These are phyloP conservation scores for Kitagawia praeruptora DNA, from an alignment of 129 eudicot genomes.

Conservation along the genomic window DNA sequence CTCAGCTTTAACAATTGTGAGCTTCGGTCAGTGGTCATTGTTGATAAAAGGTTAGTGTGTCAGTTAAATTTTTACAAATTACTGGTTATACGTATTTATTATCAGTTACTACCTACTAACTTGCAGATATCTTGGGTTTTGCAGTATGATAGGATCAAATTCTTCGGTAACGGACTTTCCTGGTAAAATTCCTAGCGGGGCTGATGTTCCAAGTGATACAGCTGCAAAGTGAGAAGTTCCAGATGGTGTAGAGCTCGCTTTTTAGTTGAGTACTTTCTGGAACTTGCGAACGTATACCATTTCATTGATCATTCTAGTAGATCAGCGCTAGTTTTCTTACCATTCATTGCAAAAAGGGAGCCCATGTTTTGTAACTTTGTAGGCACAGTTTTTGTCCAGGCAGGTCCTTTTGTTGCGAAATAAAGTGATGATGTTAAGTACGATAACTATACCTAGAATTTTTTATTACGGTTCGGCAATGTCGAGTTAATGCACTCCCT, in stretches of 20 bases:
- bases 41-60: conserved; percentile 58
- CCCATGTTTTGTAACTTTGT: too few species aligned
- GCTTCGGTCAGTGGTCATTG: conserved; percentile 78
- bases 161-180: conserved; percentile 56
- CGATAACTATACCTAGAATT: too few species aligned
- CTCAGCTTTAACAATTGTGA: conserved; percentile 78
- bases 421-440: too few species aligned
- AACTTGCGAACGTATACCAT: too few species aligned
- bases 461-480: too few species aligned
- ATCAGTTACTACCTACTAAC: not conserved
- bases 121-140: conserved; percentile 9
- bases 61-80: not conserved
- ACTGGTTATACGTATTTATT: too few species aligned
- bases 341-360: too few species aligned
- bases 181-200: conserved; percentile 68
- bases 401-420: too few species aligned
- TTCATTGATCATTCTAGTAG: too few species aligned
- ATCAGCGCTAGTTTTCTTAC: too few species aligned
- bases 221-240: conserved; percentile 17
- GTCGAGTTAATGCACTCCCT: too few species aligned
- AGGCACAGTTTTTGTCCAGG: too few species aligned
- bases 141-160: conserved; percentile 53
- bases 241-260: not conserved
- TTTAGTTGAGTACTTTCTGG: not conserved
- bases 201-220: conserved; percentile 50